Conservation (phyloP, 2,329 filamentous ascomycete species). For the Cercospora zeina region DNA sequence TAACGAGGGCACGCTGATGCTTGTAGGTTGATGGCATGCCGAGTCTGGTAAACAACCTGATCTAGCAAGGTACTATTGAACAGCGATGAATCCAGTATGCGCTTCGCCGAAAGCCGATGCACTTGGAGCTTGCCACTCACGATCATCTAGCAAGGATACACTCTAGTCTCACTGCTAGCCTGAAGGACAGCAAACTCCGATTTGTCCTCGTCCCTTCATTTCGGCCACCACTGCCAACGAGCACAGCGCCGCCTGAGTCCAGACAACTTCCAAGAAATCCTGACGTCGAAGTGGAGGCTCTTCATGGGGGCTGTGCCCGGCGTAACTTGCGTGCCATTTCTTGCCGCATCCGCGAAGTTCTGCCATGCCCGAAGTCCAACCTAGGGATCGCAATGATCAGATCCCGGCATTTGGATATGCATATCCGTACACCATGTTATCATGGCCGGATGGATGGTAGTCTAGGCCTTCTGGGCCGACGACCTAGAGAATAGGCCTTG, state of each 20-base stretch:
- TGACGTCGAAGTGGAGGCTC: constrained; percentile 10
- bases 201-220: not conserved
- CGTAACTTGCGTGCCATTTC: not conserved
- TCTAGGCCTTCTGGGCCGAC: constrained; percentile 7
- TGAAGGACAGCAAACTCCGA: not conserved
- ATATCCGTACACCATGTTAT: not conserved
- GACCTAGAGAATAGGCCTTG: constrained; percentile 7
- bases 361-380: constrained; percentile 9
- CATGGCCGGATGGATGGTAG: not conserved
- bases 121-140: not conserved
- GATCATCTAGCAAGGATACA: not conserved
- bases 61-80: not conserved
- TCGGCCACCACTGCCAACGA: not conserved
- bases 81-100: not conserved
- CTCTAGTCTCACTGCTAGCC: constrained; percentile 2
- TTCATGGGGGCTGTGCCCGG: not conserved
- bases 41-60: no score
- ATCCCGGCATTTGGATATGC: constrained; percentile 13
- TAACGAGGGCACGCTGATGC: not conserved
- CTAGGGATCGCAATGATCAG: constrained; percentile 5
- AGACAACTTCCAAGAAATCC: constrained; percentile 6
- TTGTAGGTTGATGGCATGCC: not conserved
- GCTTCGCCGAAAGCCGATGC: not conserved
- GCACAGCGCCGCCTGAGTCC: constrained; percentile 2
- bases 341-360: not conserved